Base-by-base conservation (phyloP, 1,284 basidiomycete species). In the Malassezia globosa region DNA sequence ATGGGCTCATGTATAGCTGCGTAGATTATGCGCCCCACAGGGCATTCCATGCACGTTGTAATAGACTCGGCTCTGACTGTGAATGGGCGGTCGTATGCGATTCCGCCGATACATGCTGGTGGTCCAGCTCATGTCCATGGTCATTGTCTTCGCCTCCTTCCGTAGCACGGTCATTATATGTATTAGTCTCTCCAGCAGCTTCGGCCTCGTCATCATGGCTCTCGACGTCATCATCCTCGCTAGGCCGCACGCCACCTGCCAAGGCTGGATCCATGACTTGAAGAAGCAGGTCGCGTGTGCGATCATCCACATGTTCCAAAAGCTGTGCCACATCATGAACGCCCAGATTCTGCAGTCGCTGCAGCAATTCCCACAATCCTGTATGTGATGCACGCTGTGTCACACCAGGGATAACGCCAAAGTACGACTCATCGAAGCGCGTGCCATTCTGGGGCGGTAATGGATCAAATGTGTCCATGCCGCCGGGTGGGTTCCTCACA, bases 381-480 rank as follows among this genome's bases (percentile, higher is more conserved):
- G 19, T 35, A 7, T 43, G 41, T 19, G 35, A n/a, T 5, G 19
- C 31, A 11, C 16, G 36, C 24, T 50, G 42, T 50, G 59, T 54
- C 37, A 56, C 35, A 4, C 45, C 48, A 10, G 34, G 43, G 2
- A 24, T 37, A 24, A 67, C 29, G n/a, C 49, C 58, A 56, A 59
- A 66, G 51, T 69, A 68, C 18, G 37, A 58, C 25, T 68, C 62
- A 47, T 66, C 60, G 38, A 63, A 64, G n/a, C 60, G 36, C 19
- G 64, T 61, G 8, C 34, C 54, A 8, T n/a, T 37, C 18, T 22
- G 26, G 5, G 66, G 68, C 2, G 66, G 65, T 4, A 71, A 48
- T n/a, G 68, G 68, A 38, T 71, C 68, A 25, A 54, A 66, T 5
- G 62, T 51, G 10, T 69, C 63, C 37, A 69, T 53, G 37, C 54